phyloP scores from a whole-genome alignment of 139 green algal genomes.

The Picochlorum sp. region DNA sequence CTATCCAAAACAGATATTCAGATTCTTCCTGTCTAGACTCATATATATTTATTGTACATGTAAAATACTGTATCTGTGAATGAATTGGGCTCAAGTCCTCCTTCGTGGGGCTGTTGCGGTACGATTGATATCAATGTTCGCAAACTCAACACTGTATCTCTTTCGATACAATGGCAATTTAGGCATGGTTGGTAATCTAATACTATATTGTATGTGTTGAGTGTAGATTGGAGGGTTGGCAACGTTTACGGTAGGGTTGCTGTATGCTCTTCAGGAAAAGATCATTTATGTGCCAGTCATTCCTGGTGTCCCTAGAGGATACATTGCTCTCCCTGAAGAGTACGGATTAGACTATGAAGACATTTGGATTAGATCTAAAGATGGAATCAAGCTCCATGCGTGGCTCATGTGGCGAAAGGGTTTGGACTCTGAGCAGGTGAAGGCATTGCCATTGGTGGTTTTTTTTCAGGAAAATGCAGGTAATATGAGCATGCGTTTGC shows the following conservation, averaged over 20 bases:
- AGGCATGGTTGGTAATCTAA: not conserved
- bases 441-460: conserved; percentile 48
- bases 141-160: no score
- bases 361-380: conserved; percentile 39
- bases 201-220: not conserved
- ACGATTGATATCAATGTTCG: not conserved
- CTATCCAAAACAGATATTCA: not conserved
- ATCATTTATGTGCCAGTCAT: conserved; percentile 72
- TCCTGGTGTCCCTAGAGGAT: conserved; percentile 55
- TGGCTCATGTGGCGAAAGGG: conserved; percentile 55
- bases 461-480: conserved; percentile 87
- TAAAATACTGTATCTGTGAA: not conserved
- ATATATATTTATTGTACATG: not conserved
- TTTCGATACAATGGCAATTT: not conserved
- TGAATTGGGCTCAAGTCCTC: not conserved
- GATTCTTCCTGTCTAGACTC: not conserved
- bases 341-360: conserved; percentile 62
- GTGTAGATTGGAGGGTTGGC: conserved; percentile 45
- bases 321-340: conserved; percentile 34
- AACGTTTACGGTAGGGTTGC: conserved; percentile 40
- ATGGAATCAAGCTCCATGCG: conserved; percentile 64
- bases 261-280: conserved; percentile 74
- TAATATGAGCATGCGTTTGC: conserved; percentile 79
- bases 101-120: not conserved
- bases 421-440: conserved; percentile 11